phyloP scores from a whole-genome alignment of 2,329 filamentous ascomycete species.

The Rhynchosporium graminicola region DNA sequence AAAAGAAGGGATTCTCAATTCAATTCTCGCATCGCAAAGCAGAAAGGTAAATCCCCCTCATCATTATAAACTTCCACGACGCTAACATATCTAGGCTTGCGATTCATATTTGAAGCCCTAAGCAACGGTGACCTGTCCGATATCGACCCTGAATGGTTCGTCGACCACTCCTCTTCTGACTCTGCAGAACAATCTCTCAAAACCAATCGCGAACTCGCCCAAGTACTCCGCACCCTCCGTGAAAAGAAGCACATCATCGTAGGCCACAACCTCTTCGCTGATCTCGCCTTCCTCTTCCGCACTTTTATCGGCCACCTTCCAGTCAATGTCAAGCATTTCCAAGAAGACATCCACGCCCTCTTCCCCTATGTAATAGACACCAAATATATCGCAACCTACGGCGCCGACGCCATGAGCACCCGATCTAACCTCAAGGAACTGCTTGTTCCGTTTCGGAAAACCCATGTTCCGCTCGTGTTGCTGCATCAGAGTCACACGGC shows the following conservation, averaged over 20 bases:
- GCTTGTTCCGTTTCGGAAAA: constrained; percentile 44
- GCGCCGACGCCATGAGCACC: constrained; percentile 43
- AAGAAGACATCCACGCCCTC: constrained; percentile 48
- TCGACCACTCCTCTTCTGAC: constrained; percentile 43
- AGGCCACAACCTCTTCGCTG: constrained; percentile 66
- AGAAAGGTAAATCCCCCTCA: constrained; percentile 32
- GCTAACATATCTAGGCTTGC: constrained; percentile 41
- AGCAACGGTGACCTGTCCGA: constrained; percentile 35
- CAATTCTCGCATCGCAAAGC: constrained; percentile 28
- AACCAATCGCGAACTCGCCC: constrained; percentile 43
- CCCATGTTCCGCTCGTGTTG: constrained; percentile 46
- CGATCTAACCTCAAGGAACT: constrained; percentile 51
- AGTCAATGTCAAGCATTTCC: constrained; percentile 54
- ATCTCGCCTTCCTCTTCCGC: constrained; percentile 64
- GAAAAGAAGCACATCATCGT: constrained; percentile 48
- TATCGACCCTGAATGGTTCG: constrained; percentile 42
- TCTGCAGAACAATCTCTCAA: constrained; percentile 35
- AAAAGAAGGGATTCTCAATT: constrained; percentile 25
- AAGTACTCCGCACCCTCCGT: constrained; percentile 36
- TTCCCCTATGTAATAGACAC: constrained; percentile 58
- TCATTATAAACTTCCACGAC: constrained; percentile 39
- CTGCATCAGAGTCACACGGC: constrained; percentile 41
- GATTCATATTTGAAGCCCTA: constrained; percentile 41
- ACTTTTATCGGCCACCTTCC: constrained; percentile 62
- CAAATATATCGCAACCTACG: constrained; percentile 54